Percentiles rank a stretch among this genome's conserved stretches.
These are phyloP conservation scores for Apostasia ramifera DNA, from an alignment of 106 monocot species.

Conservation along the genomic window DNA sequence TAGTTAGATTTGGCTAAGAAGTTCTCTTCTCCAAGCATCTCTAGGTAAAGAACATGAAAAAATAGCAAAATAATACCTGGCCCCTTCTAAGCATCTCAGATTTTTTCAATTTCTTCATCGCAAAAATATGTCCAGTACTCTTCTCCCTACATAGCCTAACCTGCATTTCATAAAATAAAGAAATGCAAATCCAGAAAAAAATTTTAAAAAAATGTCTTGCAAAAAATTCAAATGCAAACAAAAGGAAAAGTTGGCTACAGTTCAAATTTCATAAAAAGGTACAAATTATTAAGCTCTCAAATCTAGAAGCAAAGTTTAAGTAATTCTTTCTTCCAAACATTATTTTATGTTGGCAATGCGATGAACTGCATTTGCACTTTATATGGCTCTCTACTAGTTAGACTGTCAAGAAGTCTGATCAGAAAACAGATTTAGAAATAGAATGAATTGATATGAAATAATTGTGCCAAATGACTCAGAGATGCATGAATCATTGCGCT, in stretches of 20 bases:
- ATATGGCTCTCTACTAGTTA: too few relatives aligned
- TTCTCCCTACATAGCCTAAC: constrained; percentile 72
- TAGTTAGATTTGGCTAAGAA: background rate
- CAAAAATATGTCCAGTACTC: constrained; percentile 45
- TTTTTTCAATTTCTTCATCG: constrained; percentile 66
- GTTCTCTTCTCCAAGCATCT: background rate
- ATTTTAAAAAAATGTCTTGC: background rate
- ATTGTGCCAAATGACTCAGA: too few relatives aligned
- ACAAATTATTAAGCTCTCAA: background rate
- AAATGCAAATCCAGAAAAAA: background rate
- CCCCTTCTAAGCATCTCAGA: constrained; percentile 70
- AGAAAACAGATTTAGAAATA: too few relatives aligned
- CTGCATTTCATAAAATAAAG: constrained; percentile 15
- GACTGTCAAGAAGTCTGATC: too few relatives aligned
- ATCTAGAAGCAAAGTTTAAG: background rate
- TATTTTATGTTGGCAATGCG: too few relatives aligned
- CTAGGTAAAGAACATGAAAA: background rate
- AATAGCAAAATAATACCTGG: constrained; percentile 32
- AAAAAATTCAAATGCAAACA: background rate
- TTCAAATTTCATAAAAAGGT: background rate
- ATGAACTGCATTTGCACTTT: too few relatives aligned
- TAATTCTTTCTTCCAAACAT: too few relatives aligned
- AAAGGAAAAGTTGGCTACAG: background rate
- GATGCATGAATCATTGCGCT: too few relatives aligned
- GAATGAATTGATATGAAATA: too few relatives aligned